phyloP scores from a whole-genome alignment of 306 rosid species.

The Sicyos edulis region DNA sequence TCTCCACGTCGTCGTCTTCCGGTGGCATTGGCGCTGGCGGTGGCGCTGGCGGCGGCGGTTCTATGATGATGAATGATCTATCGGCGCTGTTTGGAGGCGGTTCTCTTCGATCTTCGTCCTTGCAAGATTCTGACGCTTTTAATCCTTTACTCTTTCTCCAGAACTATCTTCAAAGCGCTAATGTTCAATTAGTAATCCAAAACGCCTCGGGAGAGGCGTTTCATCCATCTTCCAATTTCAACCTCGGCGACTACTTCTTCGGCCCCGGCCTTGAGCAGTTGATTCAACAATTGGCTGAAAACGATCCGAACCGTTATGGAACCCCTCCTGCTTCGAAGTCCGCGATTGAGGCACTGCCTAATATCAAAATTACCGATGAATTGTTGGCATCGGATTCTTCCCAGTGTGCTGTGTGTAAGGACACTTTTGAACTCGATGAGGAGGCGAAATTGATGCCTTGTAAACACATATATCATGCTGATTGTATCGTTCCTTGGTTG shows the following conservation, averaged over 20 bases:
- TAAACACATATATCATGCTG: constrained; percentile 72
- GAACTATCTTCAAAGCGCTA: constrained; percentile 64
- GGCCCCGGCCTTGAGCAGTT: constrained; percentile 92
- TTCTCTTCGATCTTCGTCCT: constrained; percentile 30
- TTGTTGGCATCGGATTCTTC: constrained; percentile 60
- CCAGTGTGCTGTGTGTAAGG: constrained; percentile 92
- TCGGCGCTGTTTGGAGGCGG: constrained; percentile 52
- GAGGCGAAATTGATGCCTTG: constrained; percentile 82
- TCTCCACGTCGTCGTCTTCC: constrained; percentile 31
- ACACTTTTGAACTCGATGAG: constrained; percentile 57
- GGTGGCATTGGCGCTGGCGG: constrained; percentile 12
- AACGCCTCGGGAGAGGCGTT: constrained; percentile 47
- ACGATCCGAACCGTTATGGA: constrained; percentile 81
- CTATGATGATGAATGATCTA: constrained; percentile 39
- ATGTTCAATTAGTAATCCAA: constrained; percentile 68
- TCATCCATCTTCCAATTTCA: constrained; percentile 46
- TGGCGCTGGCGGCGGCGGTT: constrained; percentile 12
- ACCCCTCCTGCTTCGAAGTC: constrained; percentile 81
- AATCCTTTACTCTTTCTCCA: constrained; percentile 64
- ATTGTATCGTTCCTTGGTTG: constrained; percentile 84
- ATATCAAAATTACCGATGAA: constrained; percentile 44
- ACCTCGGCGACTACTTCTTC: constrained; percentile 80
- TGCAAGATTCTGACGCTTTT: constrained; percentile 50
- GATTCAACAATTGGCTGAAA: constrained; percentile 91
- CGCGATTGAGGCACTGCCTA: constrained; percentile 52